Base-by-base conservation (phyloP, 352 stramenopile genomes). In the Globisporangium alternatum region DNA sequence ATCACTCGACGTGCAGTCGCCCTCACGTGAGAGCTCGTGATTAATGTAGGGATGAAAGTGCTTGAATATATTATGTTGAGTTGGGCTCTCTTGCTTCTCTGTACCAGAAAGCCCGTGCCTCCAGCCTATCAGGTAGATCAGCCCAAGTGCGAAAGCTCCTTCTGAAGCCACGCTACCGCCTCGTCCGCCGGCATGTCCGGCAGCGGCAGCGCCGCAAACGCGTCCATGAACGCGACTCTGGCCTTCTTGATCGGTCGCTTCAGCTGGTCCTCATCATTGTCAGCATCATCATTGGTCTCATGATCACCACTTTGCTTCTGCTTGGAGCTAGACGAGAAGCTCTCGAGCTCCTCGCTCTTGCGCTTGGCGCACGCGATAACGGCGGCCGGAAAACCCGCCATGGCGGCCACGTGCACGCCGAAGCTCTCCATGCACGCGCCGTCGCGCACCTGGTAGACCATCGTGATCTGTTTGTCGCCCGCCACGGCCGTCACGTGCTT, bases 341-440 rank as follows among this genome's bases (percentile, higher is more conserved):
- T 72, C 78, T 99, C 97, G n/a, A 99, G 86, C 67, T 98, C 90
- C 6, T 83, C 79, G 31, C 96, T 97, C 79, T 99, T 99, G 43
- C 81, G 79, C 66, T 96, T 97, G 60, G 97, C 97, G 70, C 94
- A 93, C 35, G 78, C 75, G 60, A 99, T 95, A 28, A 99, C 96
- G 2, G 78, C 75, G 5, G 60, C 19, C 5, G 98, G 98, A 64
- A 99, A 99, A 56, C 96, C 88, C 15, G 96, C 97, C 87, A 99
- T 97, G 62, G 98, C 87, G 9, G 98, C 98, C 19, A 99, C 97
- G 74, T 99, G 96, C 58, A 99, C 98, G 55, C 98, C 98, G 77
- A 99, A 99, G 66, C 90, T 98, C 76, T 99, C 90, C 67, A 99
- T 89, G 80, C 97, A 99, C 5, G 96, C 86, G 44, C 98, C 98